Percentiles rank a stretch among this genome's conserved stretches.
Conservation (phyloP, 768 basidiomycete genomes). For the Tylopilus subfusipes region DNA sequence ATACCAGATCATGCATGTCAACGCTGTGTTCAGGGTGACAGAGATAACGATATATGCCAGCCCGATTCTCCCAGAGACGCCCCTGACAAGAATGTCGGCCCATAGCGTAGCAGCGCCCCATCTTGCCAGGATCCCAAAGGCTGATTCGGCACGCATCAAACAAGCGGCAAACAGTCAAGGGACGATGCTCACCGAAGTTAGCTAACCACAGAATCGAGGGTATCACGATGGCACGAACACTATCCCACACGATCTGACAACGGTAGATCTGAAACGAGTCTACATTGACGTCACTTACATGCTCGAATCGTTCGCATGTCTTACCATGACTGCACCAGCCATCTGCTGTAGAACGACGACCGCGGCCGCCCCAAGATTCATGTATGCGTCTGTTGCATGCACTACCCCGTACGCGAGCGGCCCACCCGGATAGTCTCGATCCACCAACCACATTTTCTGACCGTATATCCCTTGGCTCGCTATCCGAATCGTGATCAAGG, state of each 20-base stretch:
- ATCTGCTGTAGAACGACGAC: constrained; percentile 30
- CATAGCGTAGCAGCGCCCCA: background rate
- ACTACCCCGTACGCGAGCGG: constrained; percentile 26
- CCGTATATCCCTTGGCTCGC: constrained; percentile 15
- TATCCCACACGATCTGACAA: constrained; percentile 32
- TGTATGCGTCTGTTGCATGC: constrained; percentile 17
- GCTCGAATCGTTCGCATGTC: background rate
- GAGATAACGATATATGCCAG: constrained; percentile 1
- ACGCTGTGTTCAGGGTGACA: constrained; percentile 4
- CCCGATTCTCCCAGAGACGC: background rate
- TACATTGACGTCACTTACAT: background rate
- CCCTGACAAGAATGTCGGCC: background rate
- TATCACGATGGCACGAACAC: background rate
- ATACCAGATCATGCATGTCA: constrained; percentile 11
- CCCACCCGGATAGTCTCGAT: constrained; percentile 33
- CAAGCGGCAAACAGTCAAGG: too few relatives aligned
- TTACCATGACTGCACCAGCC: constrained; percentile 24
- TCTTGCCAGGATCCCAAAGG: background rate
- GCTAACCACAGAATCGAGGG: constrained; percentile 13
- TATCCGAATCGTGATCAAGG: constrained; percentile 27
- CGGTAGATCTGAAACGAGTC: constrained; percentile 34
- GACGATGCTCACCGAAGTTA: constrained; percentile 9
- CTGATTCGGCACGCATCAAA: background rate
- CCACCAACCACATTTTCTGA: constrained; percentile 33
- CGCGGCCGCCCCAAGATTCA: constrained; percentile 21